Evolutionary conservation across 2,329 filamentous ascomycete species (phyloP), one percentile per base, ranked within the genome.

Genomic region (Blumeria hordei): DNA sequence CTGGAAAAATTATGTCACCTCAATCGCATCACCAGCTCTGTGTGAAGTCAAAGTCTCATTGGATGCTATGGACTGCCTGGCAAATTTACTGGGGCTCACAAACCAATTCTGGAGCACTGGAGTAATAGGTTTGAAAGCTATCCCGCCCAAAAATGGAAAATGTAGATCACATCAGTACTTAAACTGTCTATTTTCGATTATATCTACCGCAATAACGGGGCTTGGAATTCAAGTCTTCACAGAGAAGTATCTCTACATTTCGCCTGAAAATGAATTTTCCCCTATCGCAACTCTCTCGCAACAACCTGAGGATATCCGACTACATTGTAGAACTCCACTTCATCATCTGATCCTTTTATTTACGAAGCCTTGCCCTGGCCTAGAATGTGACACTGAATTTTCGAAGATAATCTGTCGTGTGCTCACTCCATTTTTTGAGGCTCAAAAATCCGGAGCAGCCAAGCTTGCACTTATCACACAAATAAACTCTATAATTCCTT

Each of bases 11-110:
- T 70, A 87, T 11, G 71, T 85, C 45, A 69, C 71, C 3, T 76
- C 81, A 1, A 70, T 88, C 32, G 75, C 79, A 2, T 74, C 76
- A 52, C 83, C 84, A 41, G 81, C 81, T 28, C 75, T 74, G 44
- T 94, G 94, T 67, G 92, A 98, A 67, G 83, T 98, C 61, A 94
- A 90, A 62, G 81, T 88, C 6, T 88, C 87, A 0, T 76, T 76
- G 11, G 90, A 96, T 58, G 85, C 88, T 1, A 84, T 85, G 63
- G 76, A 80, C 58, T 90, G 88, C 57, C 74, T 94, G 58, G 81
- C 84, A 21, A 74, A 78, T 44, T 73, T 88, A 21, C 74, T 90
- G 53, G 78, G 78, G 44, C 68, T 88, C 21, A 69, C 94, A 6
- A 75, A 78, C 52, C 77, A 74, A 32, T 67, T 88, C 2, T 94